Evolutionary conservation across 192 early-diverging fungal genomes (phyloP).

Genomic region (Podila clonocystis): DNA sequence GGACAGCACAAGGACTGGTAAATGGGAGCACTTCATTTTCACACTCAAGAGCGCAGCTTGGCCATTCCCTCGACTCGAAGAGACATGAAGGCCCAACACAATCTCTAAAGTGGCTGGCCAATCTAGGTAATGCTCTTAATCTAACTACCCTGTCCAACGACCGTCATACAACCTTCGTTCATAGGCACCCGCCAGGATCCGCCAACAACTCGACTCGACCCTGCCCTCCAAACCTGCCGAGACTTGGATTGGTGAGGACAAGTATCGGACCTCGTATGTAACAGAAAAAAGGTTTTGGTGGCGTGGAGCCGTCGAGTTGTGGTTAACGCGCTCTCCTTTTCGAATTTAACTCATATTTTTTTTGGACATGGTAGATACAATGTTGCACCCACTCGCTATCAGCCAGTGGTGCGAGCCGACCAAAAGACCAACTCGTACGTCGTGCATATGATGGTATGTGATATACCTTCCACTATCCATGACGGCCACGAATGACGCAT

Average conservation of each 20-base stretch:
- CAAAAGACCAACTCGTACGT: conserved; percentile 21
- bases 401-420: conserved; percentile 52
- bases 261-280: conserved; percentile 38
- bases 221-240: conserved; percentile 34
- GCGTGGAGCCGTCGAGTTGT: neutral
- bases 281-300: neutral
- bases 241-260: conserved; percentile 45
- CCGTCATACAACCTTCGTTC: neutral
- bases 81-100: neutral
- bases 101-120: neutral
- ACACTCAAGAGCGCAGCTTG: neutral
- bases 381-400: conserved; percentile 56
- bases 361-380: conserved; percentile 51
- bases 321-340: neutral
- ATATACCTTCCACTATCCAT: too few relatives aligned
- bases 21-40: neutral
- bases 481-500: too few relatives aligned
- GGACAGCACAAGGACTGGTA: conserved; percentile 48
- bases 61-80: neutral
- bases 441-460: conserved; percentile 57
- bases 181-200: conserved; percentile 30
- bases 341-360: conserved; percentile 1
- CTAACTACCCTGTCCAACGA: neutral
- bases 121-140: neutral
- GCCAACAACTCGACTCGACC: conserved; percentile 34